A percentile compares a stretch with the other conserved stretches of the same genome.
Conservation (phyloP, 768 basidiomycete genomes). For the Kwoniella botswanensis region DNA sequence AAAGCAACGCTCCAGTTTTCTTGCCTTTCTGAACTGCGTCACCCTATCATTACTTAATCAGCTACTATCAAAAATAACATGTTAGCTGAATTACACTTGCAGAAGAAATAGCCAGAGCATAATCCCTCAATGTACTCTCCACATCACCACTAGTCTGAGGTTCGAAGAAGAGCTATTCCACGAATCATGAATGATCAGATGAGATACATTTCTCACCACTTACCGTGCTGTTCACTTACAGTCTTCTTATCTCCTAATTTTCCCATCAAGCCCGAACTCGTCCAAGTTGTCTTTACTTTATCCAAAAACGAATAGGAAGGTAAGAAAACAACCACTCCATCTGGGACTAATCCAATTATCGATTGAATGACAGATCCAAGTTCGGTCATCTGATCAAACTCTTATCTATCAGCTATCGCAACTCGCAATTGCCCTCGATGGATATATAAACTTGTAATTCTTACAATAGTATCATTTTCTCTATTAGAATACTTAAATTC, state of each 20-base stretch:
- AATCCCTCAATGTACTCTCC: constrained; percentile 75
- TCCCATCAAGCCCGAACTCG: constrained; percentile 66
- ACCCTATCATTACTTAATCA: neutral
- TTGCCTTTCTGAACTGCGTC: constrained; percentile 32
- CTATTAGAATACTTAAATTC: constrained; percentile 82
- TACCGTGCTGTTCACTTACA: constrained; percentile 52
- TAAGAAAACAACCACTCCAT: constrained; percentile 90
- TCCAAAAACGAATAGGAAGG: constrained; percentile 87
- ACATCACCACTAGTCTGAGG: constrained; percentile 75
- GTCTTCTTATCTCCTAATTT: constrained; percentile 75
- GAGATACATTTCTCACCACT: too few species aligned
- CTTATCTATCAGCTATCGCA: neutral
- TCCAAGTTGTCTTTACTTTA: constrained; percentile 71
- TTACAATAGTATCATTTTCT: constrained; percentile 68
- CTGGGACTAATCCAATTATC: constrained; percentile 74
- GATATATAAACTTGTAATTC: neutral
- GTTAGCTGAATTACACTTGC: constrained; percentile 22
- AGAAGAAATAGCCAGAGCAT: constrained; percentile 64
- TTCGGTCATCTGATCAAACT: constrained; percentile 68
- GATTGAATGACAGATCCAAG: constrained; percentile 85
- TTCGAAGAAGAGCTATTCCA: constrained; percentile 79
- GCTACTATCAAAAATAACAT: neutral
- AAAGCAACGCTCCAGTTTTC: constrained; percentile 72
- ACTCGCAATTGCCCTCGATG: too few species aligned
- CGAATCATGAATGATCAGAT: neutral